Percentiles rank a stretch among this genome's conserved stretches.
These are phyloP conservation scores for Turritis glabra DNA, from an alignment of 345 rosid genomes.

Conservation along the genomic window DNA sequence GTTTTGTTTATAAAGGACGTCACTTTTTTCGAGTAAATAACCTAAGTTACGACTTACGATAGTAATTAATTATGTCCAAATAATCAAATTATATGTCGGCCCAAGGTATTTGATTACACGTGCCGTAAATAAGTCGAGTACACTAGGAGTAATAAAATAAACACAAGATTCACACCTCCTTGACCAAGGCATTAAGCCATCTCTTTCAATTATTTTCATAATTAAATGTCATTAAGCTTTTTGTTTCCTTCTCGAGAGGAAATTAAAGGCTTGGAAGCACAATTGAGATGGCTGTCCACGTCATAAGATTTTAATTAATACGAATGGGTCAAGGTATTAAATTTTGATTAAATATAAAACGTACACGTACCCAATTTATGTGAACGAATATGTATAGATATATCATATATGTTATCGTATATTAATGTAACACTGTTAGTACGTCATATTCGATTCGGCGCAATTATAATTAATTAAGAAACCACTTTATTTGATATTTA, in stretches of 20 bases:
- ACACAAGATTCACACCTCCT: conserved; percentile 30
- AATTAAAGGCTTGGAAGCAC: conserved; percentile 13
- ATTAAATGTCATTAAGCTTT: conserved; percentile 18
- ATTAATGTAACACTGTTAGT: conserved; percentile 11
- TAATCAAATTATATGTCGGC: not conserved
- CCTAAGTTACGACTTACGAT: not conserved
- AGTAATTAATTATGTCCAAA: conserved; percentile 5
- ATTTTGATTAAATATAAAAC: conserved; percentile 23
- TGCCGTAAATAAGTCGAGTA: conserved; percentile 12
- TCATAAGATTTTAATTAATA: conserved; percentile 8
- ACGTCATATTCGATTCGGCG: conserved; percentile 40
- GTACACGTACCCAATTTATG: conserved; percentile 25
- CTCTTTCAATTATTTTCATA: conserved; percentile 9
- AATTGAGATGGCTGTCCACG: conserved; percentile 30
- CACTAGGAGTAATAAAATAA: conserved; percentile 6
- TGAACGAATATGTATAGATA: not conserved
- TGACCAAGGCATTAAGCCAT: conserved; percentile 20
- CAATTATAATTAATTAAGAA: conserved; percentile 25
- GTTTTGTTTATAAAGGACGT: not conserved
- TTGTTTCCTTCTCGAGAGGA: not conserved
- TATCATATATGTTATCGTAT: not conserved
- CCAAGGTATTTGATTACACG: conserved; percentile 13
- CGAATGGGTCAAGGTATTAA: conserved; percentile 18
- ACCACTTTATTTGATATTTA: conserved; percentile 15
- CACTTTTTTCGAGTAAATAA: not conserved